Percentiles rank a stretch among this genome's conserved stretches.
phyloP scores from a whole-genome alignment of 2,329 filamentous ascomycete species.

The Colletotrichum liaoningense region DNA sequence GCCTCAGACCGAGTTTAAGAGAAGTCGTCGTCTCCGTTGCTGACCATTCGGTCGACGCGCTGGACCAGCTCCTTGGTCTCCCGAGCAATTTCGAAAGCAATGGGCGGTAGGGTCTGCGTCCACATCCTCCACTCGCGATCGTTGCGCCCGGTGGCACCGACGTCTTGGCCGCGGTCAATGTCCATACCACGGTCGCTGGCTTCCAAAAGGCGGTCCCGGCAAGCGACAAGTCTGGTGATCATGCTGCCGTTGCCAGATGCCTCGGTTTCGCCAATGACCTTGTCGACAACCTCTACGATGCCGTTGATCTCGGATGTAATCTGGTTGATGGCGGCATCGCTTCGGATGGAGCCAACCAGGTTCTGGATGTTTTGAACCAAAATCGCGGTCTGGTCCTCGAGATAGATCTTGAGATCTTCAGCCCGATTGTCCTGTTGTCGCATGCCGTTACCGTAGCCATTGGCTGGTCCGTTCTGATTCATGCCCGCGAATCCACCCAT shows the following conservation, averaged over 20 bases:
- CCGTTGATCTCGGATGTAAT: slow-evolving; percentile 77
- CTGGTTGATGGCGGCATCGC: slow-evolving; percentile 70
- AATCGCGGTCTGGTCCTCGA: slow-evolving; percentile 84
- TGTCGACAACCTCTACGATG: slow-evolving; percentile 77
- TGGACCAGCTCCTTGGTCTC: slow-evolving; percentile 80
- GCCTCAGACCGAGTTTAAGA: slow-evolving; percentile 45
- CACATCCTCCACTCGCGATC: slow-evolving; percentile 71
- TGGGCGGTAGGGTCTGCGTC: slow-evolving; percentile 79
- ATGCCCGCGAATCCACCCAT: slow-evolving; percentile 50
- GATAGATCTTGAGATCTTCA: slow-evolving; percentile 74
- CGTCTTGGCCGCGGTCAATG: slow-evolving; percentile 71
- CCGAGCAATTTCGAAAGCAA: slow-evolving; percentile 87
- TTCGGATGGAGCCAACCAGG: slow-evolving; percentile 79
- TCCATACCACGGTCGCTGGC: slow-evolving; percentile 71
- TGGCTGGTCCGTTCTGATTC: slow-evolving; percentile 49
- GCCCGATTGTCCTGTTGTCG: slow-evolving; percentile 52
- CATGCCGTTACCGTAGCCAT: slow-evolving; percentile 51
- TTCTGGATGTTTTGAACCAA: slow-evolving; percentile 85
- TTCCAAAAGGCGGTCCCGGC: slow-evolving; percentile 73
- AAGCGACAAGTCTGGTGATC: slow-evolving; percentile 69
- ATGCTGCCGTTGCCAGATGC: slow-evolving; percentile 62
- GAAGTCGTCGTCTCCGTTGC: slow-evolving; percentile 54
- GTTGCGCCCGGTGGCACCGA: slow-evolving; percentile 63
- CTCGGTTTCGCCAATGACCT: slow-evolving; percentile 76
- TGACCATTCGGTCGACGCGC: slow-evolving; percentile 52